phyloP scores from a whole-genome alignment of 345 rosid species.

The Populus davidiana region DNA sequence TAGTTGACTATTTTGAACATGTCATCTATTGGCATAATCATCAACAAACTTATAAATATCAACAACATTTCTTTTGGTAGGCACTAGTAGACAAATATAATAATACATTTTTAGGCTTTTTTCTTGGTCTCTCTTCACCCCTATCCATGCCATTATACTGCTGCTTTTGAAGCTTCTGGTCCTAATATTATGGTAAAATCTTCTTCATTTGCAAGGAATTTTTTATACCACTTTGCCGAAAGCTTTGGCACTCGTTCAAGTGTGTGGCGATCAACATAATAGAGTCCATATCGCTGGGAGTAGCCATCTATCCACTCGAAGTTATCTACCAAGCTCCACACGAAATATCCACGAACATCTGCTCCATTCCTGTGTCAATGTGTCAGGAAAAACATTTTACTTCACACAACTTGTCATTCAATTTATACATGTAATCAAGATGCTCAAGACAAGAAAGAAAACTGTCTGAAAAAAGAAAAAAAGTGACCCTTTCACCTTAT shows the following conservation, averaged over 20 bases:
- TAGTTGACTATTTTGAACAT: too few species aligned
- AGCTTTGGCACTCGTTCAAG: conserved; percentile 37
- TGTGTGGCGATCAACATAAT: conserved; percentile 26
- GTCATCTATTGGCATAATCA: too few species aligned
- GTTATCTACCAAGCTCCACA: conserved; percentile 46
- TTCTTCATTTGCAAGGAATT: conserved; percentile 25
- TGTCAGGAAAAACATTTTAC: neutral
- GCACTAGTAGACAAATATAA: too few species aligned
- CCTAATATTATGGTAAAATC: neutral
- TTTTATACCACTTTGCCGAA: conserved; percentile 39
- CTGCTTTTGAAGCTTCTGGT: neutral
- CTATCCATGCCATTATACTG: neutral
- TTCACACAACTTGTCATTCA: too few species aligned
- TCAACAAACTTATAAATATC: too few species aligned
- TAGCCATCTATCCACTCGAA: conserved; percentile 41
- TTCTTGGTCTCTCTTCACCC: neutral
- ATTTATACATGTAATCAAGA: too few species aligned
- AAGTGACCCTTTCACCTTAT: conserved; percentile 21
- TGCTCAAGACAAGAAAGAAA: too few species aligned
- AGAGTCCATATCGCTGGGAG: conserved; percentile 23
- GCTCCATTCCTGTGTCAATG: conserved; percentile 36
- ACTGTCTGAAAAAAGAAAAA: neutral
- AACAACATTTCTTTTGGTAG: too few species aligned
- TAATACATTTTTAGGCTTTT: too few species aligned
- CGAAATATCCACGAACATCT: conserved; percentile 42